Percentiles rank a stretch among this genome's conserved stretches.
Conservation (phyloP, 2,329 filamentous ascomycete species). For the Chaetomiaceae sp. region DNA sequence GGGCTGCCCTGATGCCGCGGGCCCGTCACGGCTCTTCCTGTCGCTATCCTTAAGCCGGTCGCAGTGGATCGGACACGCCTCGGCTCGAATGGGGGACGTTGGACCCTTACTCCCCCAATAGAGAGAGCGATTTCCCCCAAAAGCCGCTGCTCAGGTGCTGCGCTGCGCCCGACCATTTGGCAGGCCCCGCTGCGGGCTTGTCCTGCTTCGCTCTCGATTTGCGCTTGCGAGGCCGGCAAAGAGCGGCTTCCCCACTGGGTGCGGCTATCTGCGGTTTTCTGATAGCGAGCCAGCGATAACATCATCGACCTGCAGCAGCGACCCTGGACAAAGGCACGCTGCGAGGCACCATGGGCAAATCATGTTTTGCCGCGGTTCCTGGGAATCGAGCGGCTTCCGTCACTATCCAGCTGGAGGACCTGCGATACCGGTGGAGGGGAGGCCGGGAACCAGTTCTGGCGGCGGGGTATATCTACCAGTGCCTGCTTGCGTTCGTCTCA, state of each 20-base stretch:
- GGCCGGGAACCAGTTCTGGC: background rate
- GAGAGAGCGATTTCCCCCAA: slow-evolving; percentile 1
- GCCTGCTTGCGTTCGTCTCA: slow-evolving; percentile 1
- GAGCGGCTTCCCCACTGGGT: slow-evolving; percentile 8
- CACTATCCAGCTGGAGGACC: background rate
- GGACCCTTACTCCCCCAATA: background rate
- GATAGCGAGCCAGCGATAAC: slow-evolving; percentile 22
- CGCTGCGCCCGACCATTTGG: slow-evolving; percentile 8
- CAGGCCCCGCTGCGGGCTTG: slow-evolving; percentile 9
- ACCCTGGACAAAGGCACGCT: slow-evolving; percentile 20
- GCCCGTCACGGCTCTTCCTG: background rate
- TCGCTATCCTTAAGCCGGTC: slow-evolving; percentile 4
- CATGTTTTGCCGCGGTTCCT: slow-evolving; percentile 1
- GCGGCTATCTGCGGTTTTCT: slow-evolving; percentile 27
- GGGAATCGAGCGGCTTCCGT: slow-evolving; percentile 10
- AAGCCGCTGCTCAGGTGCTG: background rate
- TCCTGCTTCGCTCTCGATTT: background rate
- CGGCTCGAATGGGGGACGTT: background rate
- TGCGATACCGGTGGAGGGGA: slow-evolving; percentile 16
- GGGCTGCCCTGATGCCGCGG: background rate
- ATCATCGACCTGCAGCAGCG: slow-evolving; percentile 21
- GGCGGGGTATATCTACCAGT: slow-evolving; percentile 8
- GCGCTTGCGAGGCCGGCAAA: slow-evolving; percentile 15
- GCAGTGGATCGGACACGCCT: background rate
- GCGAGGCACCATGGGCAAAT: slow-evolving; percentile 13